Evolutionary conservation across 768 basidiomycete species (phyloP).

Genomic region (Termitomyces sp.): DNA sequence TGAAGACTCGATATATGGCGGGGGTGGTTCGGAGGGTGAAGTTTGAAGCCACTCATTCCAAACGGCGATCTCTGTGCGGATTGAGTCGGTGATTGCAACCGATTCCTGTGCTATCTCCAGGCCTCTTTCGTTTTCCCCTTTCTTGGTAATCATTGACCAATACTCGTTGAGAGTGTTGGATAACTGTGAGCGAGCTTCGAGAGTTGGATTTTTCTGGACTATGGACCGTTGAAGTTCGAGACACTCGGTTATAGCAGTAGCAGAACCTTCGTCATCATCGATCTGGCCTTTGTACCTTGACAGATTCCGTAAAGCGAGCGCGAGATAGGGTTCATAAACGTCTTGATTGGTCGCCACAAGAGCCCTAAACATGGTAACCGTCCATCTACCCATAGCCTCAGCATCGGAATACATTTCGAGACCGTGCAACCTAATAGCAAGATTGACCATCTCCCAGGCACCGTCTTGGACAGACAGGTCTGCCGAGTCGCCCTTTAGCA

Average conservation of each 20-base stretch:
- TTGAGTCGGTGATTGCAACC: slow-evolving; percentile 2
- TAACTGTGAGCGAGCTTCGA: slow-evolving; percentile 6
- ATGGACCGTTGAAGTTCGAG: slow-evolving; percentile 1
- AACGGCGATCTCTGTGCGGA: slow-evolving; percentile 1
- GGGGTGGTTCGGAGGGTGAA: not conserved
- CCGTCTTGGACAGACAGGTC: slow-evolving; percentile 12
- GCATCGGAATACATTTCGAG: slow-evolving; percentile 16
- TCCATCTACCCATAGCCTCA: slow-evolving; percentile 11
- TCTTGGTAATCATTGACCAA: slow-evolving; percentile 1
- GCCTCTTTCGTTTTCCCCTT: not conserved
- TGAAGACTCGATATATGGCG: not conserved
- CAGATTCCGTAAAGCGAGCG: slow-evolving; percentile 7
- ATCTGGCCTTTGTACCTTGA: slow-evolving; percentile 5
- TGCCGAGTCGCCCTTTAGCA: slow-evolving; percentile 5
- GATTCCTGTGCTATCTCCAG: slow-evolving; percentile 8
- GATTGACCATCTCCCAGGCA: slow-evolving; percentile 16
- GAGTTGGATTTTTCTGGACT: not conserved
- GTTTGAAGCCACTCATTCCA: slow-evolving; percentile 4
- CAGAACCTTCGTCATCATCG: not conserved
- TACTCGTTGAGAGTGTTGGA: slow-evolving; percentile 5
- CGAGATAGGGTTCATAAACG: slow-evolving; percentile 11
- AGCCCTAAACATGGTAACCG: slow-evolving; percentile 11
- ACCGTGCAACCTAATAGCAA: slow-evolving; percentile 7
- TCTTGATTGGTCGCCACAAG: slow-evolving; percentile 3
- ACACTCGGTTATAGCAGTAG: slow-evolving; percentile 3